phyloP scores from a whole-genome alignment of 768 basidiomycete species.

The Mycena latifolia region DNA sequence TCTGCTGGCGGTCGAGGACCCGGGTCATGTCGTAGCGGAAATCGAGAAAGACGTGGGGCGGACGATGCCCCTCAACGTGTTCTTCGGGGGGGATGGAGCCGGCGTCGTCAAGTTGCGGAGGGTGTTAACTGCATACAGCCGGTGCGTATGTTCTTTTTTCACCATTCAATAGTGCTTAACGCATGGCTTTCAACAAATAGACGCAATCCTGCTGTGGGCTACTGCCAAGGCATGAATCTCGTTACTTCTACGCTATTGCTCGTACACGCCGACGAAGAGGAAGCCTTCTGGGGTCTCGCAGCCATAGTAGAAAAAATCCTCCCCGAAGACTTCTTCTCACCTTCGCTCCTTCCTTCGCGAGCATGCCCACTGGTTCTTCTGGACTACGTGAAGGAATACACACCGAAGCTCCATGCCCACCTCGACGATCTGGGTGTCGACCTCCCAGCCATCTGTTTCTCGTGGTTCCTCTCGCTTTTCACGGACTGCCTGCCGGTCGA shows the following conservation, averaged over 20 bases:
- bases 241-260: constrained; percentile 95
- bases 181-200: constrained; percentile 54
- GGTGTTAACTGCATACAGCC: constrained; percentile 92
- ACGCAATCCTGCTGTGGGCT: constrained; percentile 93
- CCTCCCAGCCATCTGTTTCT: constrained; percentile 95
- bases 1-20: constrained; percentile 68
- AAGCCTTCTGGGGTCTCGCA: constrained; percentile 95
- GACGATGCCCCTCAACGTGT: constrained; percentile 95
- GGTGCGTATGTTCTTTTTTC: constrained; percentile 62
- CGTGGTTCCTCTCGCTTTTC: constrained; percentile 97
- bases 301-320: constrained; percentile 92
- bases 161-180: neutral
- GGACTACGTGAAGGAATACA: constrained; percentile 85
- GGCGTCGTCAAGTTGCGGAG: constrained; percentile 93
- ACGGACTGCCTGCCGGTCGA: constrained; percentile 97
- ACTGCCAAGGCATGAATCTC: constrained; percentile 96
- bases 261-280: constrained; percentile 95
- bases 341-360: constrained; percentile 90
- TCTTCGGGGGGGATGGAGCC: constrained; percentile 96
- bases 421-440: constrained; percentile 88
- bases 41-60: constrained; percentile 97
- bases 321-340: constrained; percentile 94
- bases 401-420: constrained; percentile 83
- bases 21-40: constrained; percentile 71
- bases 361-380: constrained; percentile 93